A percentile compares a stretch with the other conserved stretches of the same genome.
phyloP scores from a whole-genome alignment of 257 asterid genomes.

The Primulina eburnea region DNA sequence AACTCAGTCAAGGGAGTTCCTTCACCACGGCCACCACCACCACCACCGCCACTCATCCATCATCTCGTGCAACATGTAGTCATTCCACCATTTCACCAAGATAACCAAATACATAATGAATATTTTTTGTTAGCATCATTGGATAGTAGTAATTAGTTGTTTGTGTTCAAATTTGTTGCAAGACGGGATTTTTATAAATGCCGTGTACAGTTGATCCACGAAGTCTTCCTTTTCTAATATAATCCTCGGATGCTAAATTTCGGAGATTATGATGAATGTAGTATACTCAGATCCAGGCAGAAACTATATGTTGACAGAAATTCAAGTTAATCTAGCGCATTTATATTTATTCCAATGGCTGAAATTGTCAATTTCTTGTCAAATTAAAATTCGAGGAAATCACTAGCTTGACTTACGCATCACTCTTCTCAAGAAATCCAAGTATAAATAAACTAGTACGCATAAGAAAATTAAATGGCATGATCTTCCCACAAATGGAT shows the following conservation, averaged over 20 bases:
- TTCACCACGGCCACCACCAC: constrained; percentile 49
- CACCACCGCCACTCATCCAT: constrained; percentile 44
- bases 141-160: not conserved
- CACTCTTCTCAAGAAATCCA: not conserved
- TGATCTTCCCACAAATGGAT: not conserved
- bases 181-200: not conserved
- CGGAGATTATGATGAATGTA: too few species aligned
- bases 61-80: constrained; percentile 86
- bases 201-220: not conserved
- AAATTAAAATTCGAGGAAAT: too few species aligned
- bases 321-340: too few species aligned
- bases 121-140: constrained; percentile 14
- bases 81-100: constrained; percentile 83
- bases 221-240: not conserved
- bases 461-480: not conserved
- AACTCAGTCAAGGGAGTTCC: constrained; percentile 62
- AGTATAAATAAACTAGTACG: not conserved
- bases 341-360: too few species aligned
- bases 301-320: too few species aligned
- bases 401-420: not conserved
- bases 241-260: too few species aligned
- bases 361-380: too few species aligned
- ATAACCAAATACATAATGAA: constrained; percentile 27
- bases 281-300: too few species aligned
- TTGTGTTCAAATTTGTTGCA: not conserved